Percentiles rank a stretch among this genome's conserved stretches.
These are phyloP conservation scores for Pelargonium fulgidum DNA, from an alignment of 441 rosid genomes.

Conservation along the genomic window DNA sequence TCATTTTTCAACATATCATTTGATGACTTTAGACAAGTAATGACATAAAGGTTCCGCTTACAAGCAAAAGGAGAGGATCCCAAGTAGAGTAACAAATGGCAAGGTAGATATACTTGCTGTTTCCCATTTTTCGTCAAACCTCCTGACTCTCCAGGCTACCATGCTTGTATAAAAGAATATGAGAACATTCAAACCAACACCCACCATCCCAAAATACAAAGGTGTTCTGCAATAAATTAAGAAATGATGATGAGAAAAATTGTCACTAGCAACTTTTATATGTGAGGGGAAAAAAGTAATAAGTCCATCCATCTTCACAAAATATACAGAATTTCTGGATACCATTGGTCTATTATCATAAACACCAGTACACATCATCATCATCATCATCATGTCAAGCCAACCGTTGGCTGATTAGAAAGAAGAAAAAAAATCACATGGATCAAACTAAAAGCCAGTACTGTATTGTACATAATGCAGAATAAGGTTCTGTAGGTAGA, in stretches of 20 bases:
- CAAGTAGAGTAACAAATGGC: conserved; percentile 79
- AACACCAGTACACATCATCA: neutral
- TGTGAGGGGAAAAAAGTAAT: neutral
- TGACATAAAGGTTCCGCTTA: conserved; percentile 35
- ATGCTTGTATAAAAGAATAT: conserved; percentile 75
- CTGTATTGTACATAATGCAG: neutral
- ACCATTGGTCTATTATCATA: too few relatives aligned
- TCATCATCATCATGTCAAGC: neutral
- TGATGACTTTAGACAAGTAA: conserved; percentile 12
- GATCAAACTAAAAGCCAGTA: neutral
- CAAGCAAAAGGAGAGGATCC: conserved; percentile 79
- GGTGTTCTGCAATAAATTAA: conserved; percentile 59
- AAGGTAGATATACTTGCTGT: conserved; percentile 62
- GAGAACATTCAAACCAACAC: conserved; percentile 54
- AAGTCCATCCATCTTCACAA: neutral
- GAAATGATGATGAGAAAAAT: conserved; percentile 13
- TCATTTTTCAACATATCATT: conserved; percentile 17
- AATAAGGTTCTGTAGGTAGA: neutral
- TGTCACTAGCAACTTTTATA: conserved; percentile 5
- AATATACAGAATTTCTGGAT: neutral
- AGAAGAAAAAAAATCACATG: neutral
- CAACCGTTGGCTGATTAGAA: neutral
- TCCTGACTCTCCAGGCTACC: conserved; percentile 70
- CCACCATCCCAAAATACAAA: conserved; percentile 67
- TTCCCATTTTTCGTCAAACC: conserved; percentile 92